Evolutionary conservation across 192 early-diverging fungal species (phyloP).

Genomic region (Mycoemilia scoparia): DNA sequence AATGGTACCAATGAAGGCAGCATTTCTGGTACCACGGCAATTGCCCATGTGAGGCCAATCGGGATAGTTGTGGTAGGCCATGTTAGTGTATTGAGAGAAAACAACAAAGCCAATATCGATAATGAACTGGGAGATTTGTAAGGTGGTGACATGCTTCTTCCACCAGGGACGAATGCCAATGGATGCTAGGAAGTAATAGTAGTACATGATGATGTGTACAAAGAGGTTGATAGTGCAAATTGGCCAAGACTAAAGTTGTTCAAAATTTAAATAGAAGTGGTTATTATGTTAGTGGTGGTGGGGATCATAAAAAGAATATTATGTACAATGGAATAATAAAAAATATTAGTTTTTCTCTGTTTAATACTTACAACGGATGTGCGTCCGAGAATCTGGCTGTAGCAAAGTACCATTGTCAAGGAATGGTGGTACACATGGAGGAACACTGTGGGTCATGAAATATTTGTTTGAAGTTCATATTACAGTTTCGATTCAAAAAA

Average conservation of each 20-base stretch:
- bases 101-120: conserved; percentile 73
- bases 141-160: conserved; percentile 84
- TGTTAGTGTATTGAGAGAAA: conserved; percentile 69
- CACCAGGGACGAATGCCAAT: conserved; percentile 70
- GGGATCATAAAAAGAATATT: too few relatives aligned
- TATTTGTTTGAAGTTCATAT: background rate
- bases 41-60: conserved; percentile 43
- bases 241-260: conserved; percentile 24
- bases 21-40: conserved; percentile 56
- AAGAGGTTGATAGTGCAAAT: conserved; percentile 56
- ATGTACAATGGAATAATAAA: too few relatives aligned
- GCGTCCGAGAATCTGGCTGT: conserved; percentile 53
- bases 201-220: conserved; percentile 89
- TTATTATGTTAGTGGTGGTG: too few relatives aligned
- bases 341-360: too few relatives aligned
- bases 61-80: conserved; percentile 42
- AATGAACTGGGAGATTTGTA: conserved; percentile 84
- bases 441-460: too few relatives aligned
- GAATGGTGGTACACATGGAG: conserved; percentile 90
- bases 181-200: conserved; percentile 73
- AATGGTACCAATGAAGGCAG: conserved; percentile 62
- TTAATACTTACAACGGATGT: conserved; percentile 68
- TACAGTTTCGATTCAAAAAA: background rate
- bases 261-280: too few relatives aligned
- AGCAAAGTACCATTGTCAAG: conserved; percentile 78